A percentile compares a stretch with the other conserved stretches of the same genome.
Evolutionary conservation across 345 rosid genomes (phyloP).

Genomic region (Acer campestre): DNA sequence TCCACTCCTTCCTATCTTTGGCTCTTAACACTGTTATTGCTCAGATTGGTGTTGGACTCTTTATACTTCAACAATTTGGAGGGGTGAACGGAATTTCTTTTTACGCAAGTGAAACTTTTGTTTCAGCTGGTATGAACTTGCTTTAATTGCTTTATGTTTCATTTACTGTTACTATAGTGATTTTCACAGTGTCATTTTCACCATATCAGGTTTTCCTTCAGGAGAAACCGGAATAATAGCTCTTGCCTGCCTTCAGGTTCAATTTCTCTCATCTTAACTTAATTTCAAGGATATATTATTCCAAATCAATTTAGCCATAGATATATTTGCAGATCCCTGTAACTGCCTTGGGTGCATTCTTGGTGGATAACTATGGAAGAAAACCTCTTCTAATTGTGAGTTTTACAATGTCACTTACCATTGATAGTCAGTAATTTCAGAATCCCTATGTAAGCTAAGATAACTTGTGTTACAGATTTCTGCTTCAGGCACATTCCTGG

Average conservation of each 20-base stretch:
- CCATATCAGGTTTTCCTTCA: neutral
- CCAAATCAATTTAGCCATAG: neutral
- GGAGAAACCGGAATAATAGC: slow-evolving; percentile 2
- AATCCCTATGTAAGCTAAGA: neutral
- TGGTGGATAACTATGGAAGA: slow-evolving; percentile 1
- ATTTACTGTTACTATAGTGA: neutral
- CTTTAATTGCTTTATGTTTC: neutral
- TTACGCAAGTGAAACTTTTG: neutral
- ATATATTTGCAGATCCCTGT: neutral
- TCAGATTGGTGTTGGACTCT: neutral
- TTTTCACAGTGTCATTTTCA: neutral
- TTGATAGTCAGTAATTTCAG: neutral
- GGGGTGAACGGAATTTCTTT: neutral
- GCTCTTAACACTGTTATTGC: neutral
- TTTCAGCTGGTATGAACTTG: neutral
- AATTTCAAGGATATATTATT: neutral
- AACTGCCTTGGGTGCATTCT: neutral
- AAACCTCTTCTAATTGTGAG: slow-evolving; percentile 3
- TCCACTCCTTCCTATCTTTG: neutral
- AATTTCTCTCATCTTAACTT: neutral
- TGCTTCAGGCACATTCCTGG: slow-evolving; percentile 9
- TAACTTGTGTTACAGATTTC: neutral
- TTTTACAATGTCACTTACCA: neutral
- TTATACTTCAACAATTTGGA: neutral
- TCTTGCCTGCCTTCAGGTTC: neutral